Base-by-base conservation (phyloP, 1,284 basidiomycete genomes). In the Malassezia restricta region DNA sequence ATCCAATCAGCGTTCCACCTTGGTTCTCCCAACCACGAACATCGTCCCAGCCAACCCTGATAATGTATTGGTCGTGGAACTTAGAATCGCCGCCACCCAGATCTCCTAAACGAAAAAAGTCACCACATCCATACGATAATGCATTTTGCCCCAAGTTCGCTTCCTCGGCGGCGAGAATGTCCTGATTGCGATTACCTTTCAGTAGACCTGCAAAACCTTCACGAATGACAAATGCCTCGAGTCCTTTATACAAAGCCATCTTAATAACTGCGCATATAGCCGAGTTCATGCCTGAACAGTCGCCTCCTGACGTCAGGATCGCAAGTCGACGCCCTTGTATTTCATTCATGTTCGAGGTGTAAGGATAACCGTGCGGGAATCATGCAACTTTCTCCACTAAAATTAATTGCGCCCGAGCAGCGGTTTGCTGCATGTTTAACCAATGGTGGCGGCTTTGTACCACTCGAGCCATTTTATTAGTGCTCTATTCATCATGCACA, bases 31-130 rank as follows among this genome's bases (percentile, higher is more conserved):
- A 98, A 5, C 88, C 87, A 31, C 88, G 79, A 24, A 96, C 92
- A 75, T 98, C 94, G 71, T 98, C 94, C 86, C 92, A 98, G 5
- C 92, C 94, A 3, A 95, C 91, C 56, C 88, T 80, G 41, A 98
- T 85, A 68, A 98, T 96, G 76, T 96, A 91, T 44, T 85, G 79
- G 1, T 90, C 90, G n/a, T 20, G 15, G 6, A 28, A 39, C 3
- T 15, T 27, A 1, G 33, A 38, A 12, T 47, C 44, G 71, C 61
- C 47, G 14, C 17, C 46, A 15, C 31, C 14, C 24, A 40, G 28
- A 38, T 47, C 38, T 30, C 92, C 92, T 67, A 96, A 87, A 63
- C 81, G 85, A 47, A 98, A 77, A 33, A 94, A 77, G 55, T 83
- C 82, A 0, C 91, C 92, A 68, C 92, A 90, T 12, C 92, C 91